Conservation (phyloP, 768 basidiomycete genomes). For the Pisolithus microcarpus region DNA sequence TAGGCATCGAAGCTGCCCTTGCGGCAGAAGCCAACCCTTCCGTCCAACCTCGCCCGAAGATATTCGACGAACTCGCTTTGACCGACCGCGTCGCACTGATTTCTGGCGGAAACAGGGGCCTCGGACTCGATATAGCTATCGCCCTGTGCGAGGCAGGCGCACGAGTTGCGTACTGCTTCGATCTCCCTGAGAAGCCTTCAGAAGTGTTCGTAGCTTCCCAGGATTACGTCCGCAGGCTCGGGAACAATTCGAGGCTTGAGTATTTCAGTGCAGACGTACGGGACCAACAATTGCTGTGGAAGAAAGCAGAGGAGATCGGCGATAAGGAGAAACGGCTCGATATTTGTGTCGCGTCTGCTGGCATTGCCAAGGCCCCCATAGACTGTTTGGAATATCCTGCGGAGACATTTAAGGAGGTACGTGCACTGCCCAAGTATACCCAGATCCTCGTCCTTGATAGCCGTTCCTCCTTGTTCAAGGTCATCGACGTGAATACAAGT, state of each 20-base stretch:
- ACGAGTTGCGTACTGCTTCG: constrained; percentile 60
- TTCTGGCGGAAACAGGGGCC: constrained; percentile 58
- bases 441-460: neutral
- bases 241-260: constrained; percentile 40
- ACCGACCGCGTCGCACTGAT: constrained; percentile 53
- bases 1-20: constrained; percentile 57
- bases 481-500: constrained; percentile 58
- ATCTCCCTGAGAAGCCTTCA: constrained; percentile 49
- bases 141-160: constrained; percentile 69
- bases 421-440: constrained; percentile 2
- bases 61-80: constrained; percentile 54
- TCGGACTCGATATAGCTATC: constrained; percentile 78
- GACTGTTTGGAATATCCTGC: constrained; percentile 64
- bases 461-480: constrained; percentile 28
- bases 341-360: constrained; percentile 72
- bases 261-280: constrained; percentile 63
- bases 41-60: constrained; percentile 35
- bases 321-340: constrained; percentile 66
- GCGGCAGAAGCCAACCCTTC: constrained; percentile 32
- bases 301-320: constrained; percentile 49
- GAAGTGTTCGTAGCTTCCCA: constrained; percentile 51
- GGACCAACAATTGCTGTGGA: constrained; percentile 56
- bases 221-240: constrained; percentile 44
- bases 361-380: constrained; percentile 51
- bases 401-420: constrained; percentile 55